phyloP scores from a whole-genome alignment of 768 basidiomycete species.

The Leccinum aurantiacum region DNA sequence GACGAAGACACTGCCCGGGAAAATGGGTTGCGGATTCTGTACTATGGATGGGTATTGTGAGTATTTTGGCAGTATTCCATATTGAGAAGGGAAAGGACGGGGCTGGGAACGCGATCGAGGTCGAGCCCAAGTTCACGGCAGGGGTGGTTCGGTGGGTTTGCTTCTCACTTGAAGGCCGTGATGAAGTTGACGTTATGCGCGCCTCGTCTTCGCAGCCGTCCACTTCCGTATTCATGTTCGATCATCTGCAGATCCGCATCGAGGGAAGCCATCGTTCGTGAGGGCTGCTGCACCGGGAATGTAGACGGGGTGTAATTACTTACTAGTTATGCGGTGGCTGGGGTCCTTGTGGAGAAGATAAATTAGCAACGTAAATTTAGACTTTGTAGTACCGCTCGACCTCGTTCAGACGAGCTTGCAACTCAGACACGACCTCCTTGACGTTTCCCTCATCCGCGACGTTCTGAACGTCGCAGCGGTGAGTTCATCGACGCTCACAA shows the following conservation, averaged over 20 bases:
- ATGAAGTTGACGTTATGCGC: conserved; percentile 14
- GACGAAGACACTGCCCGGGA: conserved; percentile 33
- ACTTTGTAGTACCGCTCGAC: conserved; percentile 6
- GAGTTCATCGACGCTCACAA: conserved; percentile 8
- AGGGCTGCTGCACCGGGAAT: not conserved
- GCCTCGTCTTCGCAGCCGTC: conserved; percentile 25
- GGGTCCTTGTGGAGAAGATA: conserved; percentile 20
- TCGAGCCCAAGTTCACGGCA: conserved; percentile 30
- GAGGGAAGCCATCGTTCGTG: conserved; percentile 23
- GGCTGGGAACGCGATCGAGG: conserved; percentile 24
- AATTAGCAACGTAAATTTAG: conserved; percentile 21
- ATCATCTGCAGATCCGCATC: conserved; percentile 28
- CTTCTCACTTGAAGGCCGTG: conserved; percentile 1
- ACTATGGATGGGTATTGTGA: conserved; percentile 32
- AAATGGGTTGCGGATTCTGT: conserved; percentile 33
- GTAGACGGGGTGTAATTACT: not conserved
- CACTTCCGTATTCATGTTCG: conserved; percentile 32
- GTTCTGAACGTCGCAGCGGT: conserved; percentile 7
- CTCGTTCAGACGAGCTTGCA: conserved; percentile 3
- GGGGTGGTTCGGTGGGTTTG: conserved; percentile 34
- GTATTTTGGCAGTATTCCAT: conserved; percentile 27
- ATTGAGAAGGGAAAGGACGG: conserved; percentile 25
- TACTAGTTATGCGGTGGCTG: conserved; percentile 19
- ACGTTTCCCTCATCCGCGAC: conserved; percentile 12
- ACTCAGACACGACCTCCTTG: conserved; percentile 16